Evolutionary conservation across 257 asterid genomes (phyloP).

Genomic region (Gentiana dahurica): DNA sequence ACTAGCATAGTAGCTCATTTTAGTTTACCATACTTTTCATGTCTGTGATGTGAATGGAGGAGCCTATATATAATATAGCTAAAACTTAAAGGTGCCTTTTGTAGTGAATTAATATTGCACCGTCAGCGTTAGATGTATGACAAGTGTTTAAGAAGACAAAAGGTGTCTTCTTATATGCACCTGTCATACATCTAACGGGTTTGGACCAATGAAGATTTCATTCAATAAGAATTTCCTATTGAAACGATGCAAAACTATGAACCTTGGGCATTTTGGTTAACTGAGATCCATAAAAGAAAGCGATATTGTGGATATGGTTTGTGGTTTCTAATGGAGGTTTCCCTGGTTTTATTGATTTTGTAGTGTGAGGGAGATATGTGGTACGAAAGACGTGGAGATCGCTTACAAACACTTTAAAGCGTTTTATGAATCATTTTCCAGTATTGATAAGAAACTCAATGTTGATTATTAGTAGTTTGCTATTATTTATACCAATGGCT

Average conservation of each 20-base stretch:
- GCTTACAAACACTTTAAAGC: slow-evolving; percentile 97
- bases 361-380: slow-evolving; percentile 96
- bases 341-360: slow-evolving; percentile 10
- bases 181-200: no score
- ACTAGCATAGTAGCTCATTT: slow-evolving; percentile 1
- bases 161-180: no score
- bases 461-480: slow-evolving; percentile 29
- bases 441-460: slow-evolving; percentile 61
- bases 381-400: slow-evolving; percentile 76
- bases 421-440: slow-evolving; percentile 64
- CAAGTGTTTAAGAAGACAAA: no score
- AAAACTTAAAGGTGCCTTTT: no score
- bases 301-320: not conserved
- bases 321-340: not conserved
- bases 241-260: not conserved
- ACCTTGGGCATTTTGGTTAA: not conserved
- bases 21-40: no score
- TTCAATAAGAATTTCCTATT: no score
- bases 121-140: no score
- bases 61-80: no score
- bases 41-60: no score
- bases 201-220: no score
- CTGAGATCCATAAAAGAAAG: not conserved
- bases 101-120: no score
- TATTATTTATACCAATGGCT: not conserved